A percentile compares a stretch with the other conserved stretches of the same genome.
These are phyloP conservation scores for Rubroboletus pulcherrimus DNA, from an alignment of 768 basidiomycete species.

Conservation along the genomic window DNA sequence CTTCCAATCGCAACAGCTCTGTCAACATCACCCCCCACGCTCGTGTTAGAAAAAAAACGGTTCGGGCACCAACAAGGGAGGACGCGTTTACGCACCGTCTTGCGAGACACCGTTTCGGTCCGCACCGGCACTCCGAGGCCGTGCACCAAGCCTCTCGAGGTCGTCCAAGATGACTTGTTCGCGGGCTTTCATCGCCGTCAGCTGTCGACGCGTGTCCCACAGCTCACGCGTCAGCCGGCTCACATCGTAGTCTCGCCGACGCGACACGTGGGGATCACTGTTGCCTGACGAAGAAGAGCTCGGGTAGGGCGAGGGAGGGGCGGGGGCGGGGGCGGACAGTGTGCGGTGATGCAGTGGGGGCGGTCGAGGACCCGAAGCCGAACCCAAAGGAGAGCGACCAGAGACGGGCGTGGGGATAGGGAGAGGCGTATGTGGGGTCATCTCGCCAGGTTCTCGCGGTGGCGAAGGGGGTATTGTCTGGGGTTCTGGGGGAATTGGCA, in stretches of 20 bases:
- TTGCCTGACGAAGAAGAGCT: background rate
- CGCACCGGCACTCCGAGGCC: background rate
- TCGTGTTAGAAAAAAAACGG: background rate
- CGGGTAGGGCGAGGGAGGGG: background rate
- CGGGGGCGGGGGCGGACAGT: background rate
- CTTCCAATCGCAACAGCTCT: slow-evolving; percentile 28
- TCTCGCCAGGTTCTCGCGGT: slow-evolving; percentile 8
- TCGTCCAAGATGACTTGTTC: slow-evolving; percentile 25
- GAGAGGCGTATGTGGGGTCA: background rate
- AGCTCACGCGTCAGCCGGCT: slow-evolving; percentile 25
- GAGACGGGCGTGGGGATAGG: background rate
- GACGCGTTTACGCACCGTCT: slow-evolving; percentile 13
- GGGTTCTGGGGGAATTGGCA: background rate
- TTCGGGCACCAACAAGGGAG: background rate
- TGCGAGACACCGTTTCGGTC: background rate
- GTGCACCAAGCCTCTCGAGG: slow-evolving; percentile 17
- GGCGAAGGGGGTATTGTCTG: background rate
- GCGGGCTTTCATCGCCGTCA: slow-evolving; percentile 19
- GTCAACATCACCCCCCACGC: background rate
- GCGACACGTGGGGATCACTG: background rate
- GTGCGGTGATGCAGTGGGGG: background rate
- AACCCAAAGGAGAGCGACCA: background rate
- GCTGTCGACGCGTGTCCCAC: slow-evolving; percentile 24
- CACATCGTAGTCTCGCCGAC: background rate
- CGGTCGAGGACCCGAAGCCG: background rate